Evolutionary conservation across 345 rosid genomes (phyloP), one percentile per base, ranked within the genome.

Genomic region (Euphorbia pulcherrima): DNA sequence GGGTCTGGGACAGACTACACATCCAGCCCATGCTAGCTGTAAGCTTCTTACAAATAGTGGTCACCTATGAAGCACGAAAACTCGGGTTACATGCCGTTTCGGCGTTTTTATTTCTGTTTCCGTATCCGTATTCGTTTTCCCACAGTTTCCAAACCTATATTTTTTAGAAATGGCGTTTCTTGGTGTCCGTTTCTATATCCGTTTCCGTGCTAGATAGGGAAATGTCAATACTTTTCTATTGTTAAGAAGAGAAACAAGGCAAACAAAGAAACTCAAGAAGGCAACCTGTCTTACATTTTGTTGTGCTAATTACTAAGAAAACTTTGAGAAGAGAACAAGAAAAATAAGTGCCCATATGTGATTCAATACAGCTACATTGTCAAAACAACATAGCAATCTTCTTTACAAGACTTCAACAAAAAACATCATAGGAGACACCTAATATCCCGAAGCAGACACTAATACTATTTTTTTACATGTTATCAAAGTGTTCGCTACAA

Each of bases 401-500:
- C 50, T 44, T 44, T 14, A 44, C 17, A 30, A 29, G 21, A 28
- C 1, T 30, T 14, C 9, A 29, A 11, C 40, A 3, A 14, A 17
- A n/a, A 53, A 48, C 21, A 48, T 0, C 21, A 16, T 0, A 16
- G 20, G 52, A n/a, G 20, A 48, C 52, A 48, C 20, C 52, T 48
- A 48, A 48, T 17, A 17, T 8, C 30, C 27, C 8, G 60, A 55
- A 23, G 60, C 37, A 33, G 37, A 33, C 3, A 7, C 29, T 11
- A 28, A 26, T 23, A 0, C 16, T 23, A 10, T 57, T 24, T 27
- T 51, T 13, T 64, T 60, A 26, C 37, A 28, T 56, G 14, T 41
- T 57, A 75, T 75, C 78, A 2, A 75, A 65, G 30, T 65, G 67
- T 13, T 70, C 78, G 10, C 71, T 59, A 33, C 78, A 75, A 65